phyloP scores from a whole-genome alignment of 164 flowering plant species.

The Kalanchoe fedtschenkoi region DNA sequence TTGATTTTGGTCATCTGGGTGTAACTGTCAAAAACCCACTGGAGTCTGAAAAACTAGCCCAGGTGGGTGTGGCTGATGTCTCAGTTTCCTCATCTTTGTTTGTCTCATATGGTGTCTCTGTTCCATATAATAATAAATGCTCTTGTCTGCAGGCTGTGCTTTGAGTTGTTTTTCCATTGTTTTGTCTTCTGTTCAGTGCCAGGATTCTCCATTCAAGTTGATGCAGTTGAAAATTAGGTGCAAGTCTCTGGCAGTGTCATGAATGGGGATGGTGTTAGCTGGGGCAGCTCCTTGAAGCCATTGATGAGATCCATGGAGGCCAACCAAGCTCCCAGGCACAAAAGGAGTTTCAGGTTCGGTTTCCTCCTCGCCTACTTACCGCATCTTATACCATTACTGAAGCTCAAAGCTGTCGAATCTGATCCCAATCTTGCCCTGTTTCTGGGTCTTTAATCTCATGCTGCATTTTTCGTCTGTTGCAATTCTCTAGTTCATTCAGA shows the following conservation, averaged over 20 bases:
- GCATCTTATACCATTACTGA: neutral
- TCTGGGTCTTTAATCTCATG: too few relatives aligned
- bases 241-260: neutral
- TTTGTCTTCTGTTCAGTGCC: neutral
- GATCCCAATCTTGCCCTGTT: neutral
- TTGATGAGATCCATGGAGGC: slow-evolving; percentile 24
- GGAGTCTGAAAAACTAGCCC: neutral
- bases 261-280: slow-evolving; percentile 21
- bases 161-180: neutral
- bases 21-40: slow-evolving; percentile 2
- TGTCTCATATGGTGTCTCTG: neutral
- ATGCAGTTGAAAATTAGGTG: slow-evolving; percentile 1
- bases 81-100: neutral
- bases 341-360: neutral
- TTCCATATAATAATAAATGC: slow-evolving; percentile 2
- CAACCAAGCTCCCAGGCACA: slow-evolving; percentile 25
- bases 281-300: slow-evolving; percentile 24
- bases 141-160: neutral
- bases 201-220: neutral
- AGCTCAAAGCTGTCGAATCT: neutral
- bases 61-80: neutral
- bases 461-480: too few relatives aligned
- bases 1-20: neutral
- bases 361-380: neutral
- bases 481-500: too few relatives aligned